These are phyloP conservation scores for Solanum hybrid DNA, from an alignment of 305 asterid genomes.

Conservation along the genomic window DNA sequence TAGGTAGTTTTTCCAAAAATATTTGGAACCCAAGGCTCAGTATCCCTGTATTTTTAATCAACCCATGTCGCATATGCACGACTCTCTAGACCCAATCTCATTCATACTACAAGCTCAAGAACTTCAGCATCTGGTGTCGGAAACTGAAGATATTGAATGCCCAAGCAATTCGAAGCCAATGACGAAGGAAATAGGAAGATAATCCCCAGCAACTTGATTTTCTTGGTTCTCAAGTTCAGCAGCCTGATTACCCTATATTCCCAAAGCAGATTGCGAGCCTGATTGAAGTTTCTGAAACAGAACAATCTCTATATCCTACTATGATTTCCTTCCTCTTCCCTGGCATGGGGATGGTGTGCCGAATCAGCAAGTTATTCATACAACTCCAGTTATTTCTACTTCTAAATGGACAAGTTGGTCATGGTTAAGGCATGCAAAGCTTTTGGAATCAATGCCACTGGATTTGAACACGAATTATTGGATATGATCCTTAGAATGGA, in stretches of 20 bases:
- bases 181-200: not conserved
- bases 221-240: not conserved
- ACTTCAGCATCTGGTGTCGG: not conserved
- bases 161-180: not conserved
- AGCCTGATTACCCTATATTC: not conserved
- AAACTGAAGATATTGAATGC: not conserved
- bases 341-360: not conserved
- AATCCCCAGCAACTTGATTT: not conserved
- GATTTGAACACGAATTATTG: not conserved
- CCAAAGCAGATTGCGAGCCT: not conserved
- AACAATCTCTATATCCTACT: not conserved
- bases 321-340: not conserved
- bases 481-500: not conserved
- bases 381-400: not conserved
- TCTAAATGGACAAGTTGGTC: not conserved
- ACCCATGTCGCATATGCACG: not conserved
- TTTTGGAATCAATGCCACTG: not conserved
- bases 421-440: not conserved
- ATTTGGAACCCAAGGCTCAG: not conserved
- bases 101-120: not conserved
- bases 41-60: not conserved
- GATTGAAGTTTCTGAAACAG: not conserved
- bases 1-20: not conserved
- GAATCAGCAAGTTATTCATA: not conserved
- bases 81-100: not conserved